These are phyloP conservation scores for Mycotypha africana DNA, from an alignment of 371 early-diverging fungal species.

Conservation along the genomic window DNA sequence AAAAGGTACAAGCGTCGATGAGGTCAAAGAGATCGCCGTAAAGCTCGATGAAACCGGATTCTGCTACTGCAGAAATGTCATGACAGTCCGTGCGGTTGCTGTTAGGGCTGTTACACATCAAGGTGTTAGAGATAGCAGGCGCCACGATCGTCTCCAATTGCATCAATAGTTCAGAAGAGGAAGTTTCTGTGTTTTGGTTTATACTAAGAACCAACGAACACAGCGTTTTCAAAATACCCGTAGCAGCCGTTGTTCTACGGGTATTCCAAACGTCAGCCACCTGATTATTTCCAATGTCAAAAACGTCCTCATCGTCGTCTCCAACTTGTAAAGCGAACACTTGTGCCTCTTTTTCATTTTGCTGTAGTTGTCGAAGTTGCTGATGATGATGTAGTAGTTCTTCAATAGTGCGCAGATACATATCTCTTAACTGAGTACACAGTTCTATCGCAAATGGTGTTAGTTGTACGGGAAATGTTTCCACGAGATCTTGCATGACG, in stretches of 20 bases:
- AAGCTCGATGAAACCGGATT: too few species aligned
- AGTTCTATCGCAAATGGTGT: constrained; percentile 88
- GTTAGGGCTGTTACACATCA: constrained; percentile 66
- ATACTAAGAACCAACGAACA: constrained; percentile 72
- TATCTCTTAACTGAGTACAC: constrained; percentile 74
- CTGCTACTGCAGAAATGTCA: too few species aligned
- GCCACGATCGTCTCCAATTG: constrained; percentile 69
- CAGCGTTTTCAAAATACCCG: constrained; percentile 90
- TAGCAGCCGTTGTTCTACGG: constrained; percentile 87
- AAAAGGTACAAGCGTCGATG: constrained; percentile 79
- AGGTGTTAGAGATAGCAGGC: constrained; percentile 67
- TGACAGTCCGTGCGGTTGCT: too few species aligned
- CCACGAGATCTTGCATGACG: constrained; percentile 88
- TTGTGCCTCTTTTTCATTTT: too few species aligned
- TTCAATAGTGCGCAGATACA: constrained; percentile 78
- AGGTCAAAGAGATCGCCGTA: constrained; percentile 87
- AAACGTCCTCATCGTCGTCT: constrained; percentile 48
- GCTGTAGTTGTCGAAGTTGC: too few species aligned
- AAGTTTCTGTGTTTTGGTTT: too few species aligned
- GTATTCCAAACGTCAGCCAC: too few species aligned
- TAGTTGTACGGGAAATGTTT: constrained; percentile 81
- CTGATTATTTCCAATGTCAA: too few species aligned
- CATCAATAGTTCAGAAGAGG: constrained; percentile 54
- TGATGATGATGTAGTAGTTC: too few species aligned
- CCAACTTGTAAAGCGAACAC: constrained; percentile 32